Percentiles rank a stretch among this genome's conserved stretches.
Evolutionary conservation across 768 basidiomycete species (phyloP).

Genomic region (Trametes maxima): DNA sequence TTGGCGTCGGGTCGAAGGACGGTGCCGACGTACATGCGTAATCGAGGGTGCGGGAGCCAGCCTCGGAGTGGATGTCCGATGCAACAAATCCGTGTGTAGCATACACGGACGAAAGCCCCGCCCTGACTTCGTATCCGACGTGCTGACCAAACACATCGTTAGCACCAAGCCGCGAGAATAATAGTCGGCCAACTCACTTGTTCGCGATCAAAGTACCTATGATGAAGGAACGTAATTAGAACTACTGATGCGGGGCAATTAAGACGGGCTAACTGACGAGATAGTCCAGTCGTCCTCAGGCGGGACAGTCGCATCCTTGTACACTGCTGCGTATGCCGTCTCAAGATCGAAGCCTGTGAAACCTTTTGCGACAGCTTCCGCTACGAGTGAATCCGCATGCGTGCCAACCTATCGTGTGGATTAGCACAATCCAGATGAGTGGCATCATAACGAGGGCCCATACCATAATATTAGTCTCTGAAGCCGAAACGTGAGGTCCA

Average conservation of each 20-base stretch:
- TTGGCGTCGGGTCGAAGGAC: neutral
- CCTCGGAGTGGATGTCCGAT: slow-evolving; percentile 76
- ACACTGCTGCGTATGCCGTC: slow-evolving; percentile 72
- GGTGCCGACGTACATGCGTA: slow-evolving; percentile 62
- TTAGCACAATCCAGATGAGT: neutral
- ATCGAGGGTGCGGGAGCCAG: slow-evolving; percentile 76
- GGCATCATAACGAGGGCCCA: neutral
- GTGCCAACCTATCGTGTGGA: slow-evolving; percentile 57
- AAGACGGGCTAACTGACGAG: slow-evolving; percentile 39
- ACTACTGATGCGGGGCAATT: neutral
- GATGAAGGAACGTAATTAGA: slow-evolving; percentile 26
- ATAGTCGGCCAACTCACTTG: slow-evolving; percentile 45
- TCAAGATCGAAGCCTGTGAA: slow-evolving; percentile 62
- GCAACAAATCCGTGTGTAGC: slow-evolving; percentile 73
- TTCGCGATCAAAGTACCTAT: slow-evolving; percentile 67
- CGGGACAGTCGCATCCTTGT: slow-evolving; percentile 70
- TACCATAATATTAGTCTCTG: slow-evolving; percentile 85
- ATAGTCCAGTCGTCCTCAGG: slow-evolving; percentile 57
- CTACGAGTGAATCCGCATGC: slow-evolving; percentile 77
- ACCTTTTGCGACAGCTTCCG: slow-evolving; percentile 71
- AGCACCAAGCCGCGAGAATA: neutral
- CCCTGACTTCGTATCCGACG: slow-evolving; percentile 81
- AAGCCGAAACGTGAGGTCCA: neutral
- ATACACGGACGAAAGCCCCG: slow-evolving; percentile 74
- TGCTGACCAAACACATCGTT: slow-evolving; percentile 39